Conservation (phyloP, 306 rosid species). For the Vicia villosa region DNA sequence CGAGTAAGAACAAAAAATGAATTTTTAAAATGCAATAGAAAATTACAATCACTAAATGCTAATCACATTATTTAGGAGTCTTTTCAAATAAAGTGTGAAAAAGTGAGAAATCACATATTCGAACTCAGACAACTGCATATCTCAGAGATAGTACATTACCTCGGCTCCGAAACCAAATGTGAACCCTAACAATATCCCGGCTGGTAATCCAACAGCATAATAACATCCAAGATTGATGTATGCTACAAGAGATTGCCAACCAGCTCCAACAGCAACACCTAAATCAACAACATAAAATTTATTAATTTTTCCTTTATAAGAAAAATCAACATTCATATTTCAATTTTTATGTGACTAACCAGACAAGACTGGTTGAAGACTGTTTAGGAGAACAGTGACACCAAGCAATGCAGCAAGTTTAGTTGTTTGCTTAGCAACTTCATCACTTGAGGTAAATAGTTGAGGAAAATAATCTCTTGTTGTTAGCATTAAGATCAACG, state of each 20-base stretch:
- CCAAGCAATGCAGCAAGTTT: slow-evolving; percentile 62
- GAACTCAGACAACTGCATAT: no score
- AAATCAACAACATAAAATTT: slow-evolving; percentile 4
- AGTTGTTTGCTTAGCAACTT: slow-evolving; percentile 73
- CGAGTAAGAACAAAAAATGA: neutral
- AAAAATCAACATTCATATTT: neutral
- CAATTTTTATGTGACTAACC: slow-evolving; percentile 42
- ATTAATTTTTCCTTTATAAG: neutral
- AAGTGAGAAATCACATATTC: neutral
- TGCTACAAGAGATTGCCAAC: slow-evolving; percentile 82
- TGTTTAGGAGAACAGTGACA: slow-evolving; percentile 64
- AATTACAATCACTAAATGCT: neutral
- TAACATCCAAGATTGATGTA: slow-evolving; percentile 82
- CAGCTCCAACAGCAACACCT: slow-evolving; percentile 95
- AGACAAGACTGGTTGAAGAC: slow-evolving; percentile 77
- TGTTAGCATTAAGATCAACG: slow-evolving; percentile 46
- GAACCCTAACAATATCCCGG: slow-evolving; percentile 76
- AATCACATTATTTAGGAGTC: neutral
- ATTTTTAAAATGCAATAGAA: neutral
- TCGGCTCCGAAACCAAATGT: slow-evolving; percentile 53
- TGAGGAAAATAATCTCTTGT: slow-evolving; percentile 64
- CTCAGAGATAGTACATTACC: slow-evolving; percentile 41
- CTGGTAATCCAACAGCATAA: slow-evolving; percentile 71
- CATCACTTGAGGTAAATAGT: slow-evolving; percentile 62
- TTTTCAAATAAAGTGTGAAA: neutral